These are phyloP conservation scores for Effrenium voratum DNA, from an alignment of 73 alveolate species.

Conservation along the genomic window DNA sequence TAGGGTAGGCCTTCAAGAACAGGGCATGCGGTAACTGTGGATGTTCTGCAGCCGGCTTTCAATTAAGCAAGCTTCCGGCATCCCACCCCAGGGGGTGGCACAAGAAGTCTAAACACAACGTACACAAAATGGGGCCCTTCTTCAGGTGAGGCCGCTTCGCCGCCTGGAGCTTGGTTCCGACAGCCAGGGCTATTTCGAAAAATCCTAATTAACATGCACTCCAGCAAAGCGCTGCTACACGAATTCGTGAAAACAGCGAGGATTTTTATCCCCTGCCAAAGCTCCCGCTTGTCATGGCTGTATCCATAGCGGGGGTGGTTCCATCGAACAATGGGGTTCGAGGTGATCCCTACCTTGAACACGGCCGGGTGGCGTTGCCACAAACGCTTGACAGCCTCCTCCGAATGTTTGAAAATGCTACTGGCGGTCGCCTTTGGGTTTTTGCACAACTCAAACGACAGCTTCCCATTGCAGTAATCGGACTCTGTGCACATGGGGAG, in stretches of 20 bases:
- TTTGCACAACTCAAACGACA: slow-evolving; percentile 22
- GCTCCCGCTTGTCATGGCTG: not conserved
- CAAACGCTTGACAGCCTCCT: not conserved
- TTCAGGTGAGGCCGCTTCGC: not conserved
- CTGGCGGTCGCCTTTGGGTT: not conserved
- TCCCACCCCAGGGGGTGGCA: slow-evolving; percentile 10
- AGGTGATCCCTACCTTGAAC: slow-evolving; percentile 31
- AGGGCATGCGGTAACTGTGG: too few relatives aligned
- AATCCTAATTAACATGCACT: not conserved
- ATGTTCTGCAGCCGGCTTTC: too few relatives aligned
- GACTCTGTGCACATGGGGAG: not conserved
- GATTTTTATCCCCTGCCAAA: slow-evolving; percentile 24
- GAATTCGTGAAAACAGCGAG: not conserved
- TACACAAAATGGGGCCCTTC: slow-evolving; percentile 46
- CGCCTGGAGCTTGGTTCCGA: slow-evolving; percentile 20
- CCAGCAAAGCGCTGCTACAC: not conserved
- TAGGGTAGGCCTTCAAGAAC: too few relatives aligned
- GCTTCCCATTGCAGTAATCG: not conserved
- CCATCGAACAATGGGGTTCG: slow-evolving; percentile 32
- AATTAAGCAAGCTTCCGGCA: too few relatives aligned
- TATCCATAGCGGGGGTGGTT: slow-evolving; percentile 21
- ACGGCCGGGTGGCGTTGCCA: slow-evolving; percentile 20
- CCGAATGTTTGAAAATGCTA: not conserved
- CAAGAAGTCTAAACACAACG: not conserved
- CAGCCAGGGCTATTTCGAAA: slow-evolving; percentile 39